Conservation (phyloP, 345 rosid species). For the Abelmoschus esculentus region DNA sequence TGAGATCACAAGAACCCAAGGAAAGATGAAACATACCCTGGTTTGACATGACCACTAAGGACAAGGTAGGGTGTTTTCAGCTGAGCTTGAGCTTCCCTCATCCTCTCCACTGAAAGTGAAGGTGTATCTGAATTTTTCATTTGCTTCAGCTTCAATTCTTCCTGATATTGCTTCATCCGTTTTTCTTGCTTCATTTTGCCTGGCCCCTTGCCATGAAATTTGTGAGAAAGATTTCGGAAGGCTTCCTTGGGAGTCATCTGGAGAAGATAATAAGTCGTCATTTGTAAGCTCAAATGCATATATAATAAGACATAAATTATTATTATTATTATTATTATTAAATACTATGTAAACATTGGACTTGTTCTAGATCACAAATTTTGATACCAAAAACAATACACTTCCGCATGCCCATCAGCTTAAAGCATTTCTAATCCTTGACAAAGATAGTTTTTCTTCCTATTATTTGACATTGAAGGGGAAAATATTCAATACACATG, state of each 20-base stretch:
- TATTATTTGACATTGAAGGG: not conserved
- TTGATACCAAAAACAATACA: not conserved
- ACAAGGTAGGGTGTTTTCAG: conserved; percentile 88
- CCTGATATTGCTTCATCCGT: conserved; percentile 79
- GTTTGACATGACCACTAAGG: conserved; percentile 90
- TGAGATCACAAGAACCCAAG: not conserved
- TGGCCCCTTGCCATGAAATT: conserved; percentile 95
- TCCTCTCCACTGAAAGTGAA: conserved; percentile 78
- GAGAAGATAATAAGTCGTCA: conserved; percentile 11
- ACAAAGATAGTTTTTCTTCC: not conserved
- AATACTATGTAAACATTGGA: not conserved
- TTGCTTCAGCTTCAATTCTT: conserved; percentile 90
- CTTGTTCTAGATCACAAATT: not conserved
- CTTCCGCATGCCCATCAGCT: not conserved
- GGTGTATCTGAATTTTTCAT: conserved; percentile 99
- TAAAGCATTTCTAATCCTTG: not conserved
- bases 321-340: no score
- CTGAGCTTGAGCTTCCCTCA: conserved; percentile 92
- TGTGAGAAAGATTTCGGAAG: conserved; percentile 75
- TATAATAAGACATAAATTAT: not conserved
- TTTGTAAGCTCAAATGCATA: not conserved
- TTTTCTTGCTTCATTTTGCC: conserved; percentile 99
- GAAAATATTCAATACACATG: no score
- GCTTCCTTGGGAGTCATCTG: conserved; percentile 97
- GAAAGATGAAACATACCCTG: conserved; percentile 51